Base-by-base conservation (phyloP, 371 early-diverging fungal genomes). In the Chytridium lagenaria region DNA sequence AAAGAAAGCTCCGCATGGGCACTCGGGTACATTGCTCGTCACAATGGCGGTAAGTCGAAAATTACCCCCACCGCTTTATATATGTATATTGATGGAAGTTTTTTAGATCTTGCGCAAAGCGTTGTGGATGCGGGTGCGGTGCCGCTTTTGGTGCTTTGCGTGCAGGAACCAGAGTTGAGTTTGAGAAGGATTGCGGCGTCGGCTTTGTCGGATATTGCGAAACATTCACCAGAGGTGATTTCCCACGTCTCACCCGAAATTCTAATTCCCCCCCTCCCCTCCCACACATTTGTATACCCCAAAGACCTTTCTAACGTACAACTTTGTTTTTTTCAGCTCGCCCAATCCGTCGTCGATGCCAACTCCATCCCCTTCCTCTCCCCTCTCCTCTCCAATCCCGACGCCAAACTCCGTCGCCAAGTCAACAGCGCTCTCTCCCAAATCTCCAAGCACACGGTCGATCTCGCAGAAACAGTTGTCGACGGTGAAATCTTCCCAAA, bases 1-100 rank as follows among this genome's bases (percentile, higher is more conserved):
- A 87, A 86, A 67, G 88, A 87, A 65, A 68, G 81, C 1, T 85
- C 88, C 0, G 85, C 86, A 0, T 87, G 86, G 86, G 88, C 86
- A 2, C 59, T 87, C 12, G 88, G 88, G 2, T 87, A 86, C 70
- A 85, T 87, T 78, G 86, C 88, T 3, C 57, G 86, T 36, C 88
- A 87, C 65, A 86, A 82, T 57, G 81, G 79, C 15, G 87, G 86
- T 84, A 63, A n/a, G 68, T 15, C 23, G 15, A 26, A 44, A 65
- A 65, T 5, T 10, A 23, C 23, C 34, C 34, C 34, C 15, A 7
- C 15, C 44, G 34, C 44, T 44, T 12, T 12, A 7, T 44, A 44
- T 44, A 44, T 55, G 16, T 50, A 63, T 36, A 7, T 19, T 7
- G 31, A 63, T 31, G 36, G 7, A 57, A 57, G 7, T 7, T 15